Conservation (phyloP, 306 rosid species). For the Medicago ruthenica region DNA sequence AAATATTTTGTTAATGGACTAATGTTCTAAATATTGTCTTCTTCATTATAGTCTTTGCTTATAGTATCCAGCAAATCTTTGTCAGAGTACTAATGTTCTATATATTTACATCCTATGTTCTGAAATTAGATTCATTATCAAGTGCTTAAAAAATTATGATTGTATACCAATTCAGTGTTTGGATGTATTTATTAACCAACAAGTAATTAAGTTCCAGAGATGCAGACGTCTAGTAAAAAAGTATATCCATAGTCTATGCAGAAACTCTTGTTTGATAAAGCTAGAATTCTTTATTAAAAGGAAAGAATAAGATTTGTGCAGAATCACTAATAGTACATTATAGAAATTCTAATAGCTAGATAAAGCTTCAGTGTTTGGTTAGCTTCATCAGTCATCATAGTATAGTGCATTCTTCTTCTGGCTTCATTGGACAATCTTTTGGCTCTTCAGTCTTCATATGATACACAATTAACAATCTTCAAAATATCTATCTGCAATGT, state of each 20-base stretch:
- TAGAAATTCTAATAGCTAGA: background rate
- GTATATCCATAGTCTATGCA: background rate
- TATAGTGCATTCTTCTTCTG: background rate
- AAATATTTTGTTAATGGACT: background rate
- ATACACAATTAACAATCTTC: constrained; percentile 27
- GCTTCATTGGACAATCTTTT: constrained; percentile 8
- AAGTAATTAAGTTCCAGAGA: background rate
- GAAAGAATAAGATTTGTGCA: background rate
- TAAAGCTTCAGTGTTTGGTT: background rate
- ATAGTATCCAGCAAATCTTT: background rate
- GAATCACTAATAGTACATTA: background rate
- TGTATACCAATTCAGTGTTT: background rate
- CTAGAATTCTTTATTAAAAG: background rate
- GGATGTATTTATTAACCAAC: background rate
- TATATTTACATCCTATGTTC: background rate
- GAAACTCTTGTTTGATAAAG: background rate
- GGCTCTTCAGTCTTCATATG: background rate
- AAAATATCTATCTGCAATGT: constrained; percentile 15
- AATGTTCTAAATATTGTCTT: background rate
- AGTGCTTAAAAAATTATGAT: background rate
- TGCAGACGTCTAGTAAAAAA: background rate
- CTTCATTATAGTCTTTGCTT: background rate
- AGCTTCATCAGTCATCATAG: background rate
- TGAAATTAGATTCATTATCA: background rate
- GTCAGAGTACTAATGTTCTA: background rate